Evolutionary conservation across 2,329 filamentous ascomycete species (phyloP).

Genomic region (Pleomassaria siparia): DNA sequence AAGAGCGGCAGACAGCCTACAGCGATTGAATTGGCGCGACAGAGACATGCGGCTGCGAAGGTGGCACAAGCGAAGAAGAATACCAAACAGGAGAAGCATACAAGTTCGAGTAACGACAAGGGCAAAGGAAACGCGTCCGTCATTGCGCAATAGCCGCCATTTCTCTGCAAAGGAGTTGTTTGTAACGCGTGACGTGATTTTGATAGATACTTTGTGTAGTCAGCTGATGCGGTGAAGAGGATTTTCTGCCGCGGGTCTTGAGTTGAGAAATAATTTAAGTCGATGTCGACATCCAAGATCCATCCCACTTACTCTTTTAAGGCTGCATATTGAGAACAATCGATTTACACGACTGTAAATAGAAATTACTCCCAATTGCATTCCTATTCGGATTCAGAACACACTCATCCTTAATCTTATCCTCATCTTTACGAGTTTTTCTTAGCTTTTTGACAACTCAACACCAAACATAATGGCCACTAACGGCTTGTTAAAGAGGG

Average conservation of each 20-base stretch:
- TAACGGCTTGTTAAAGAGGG: slow-evolving; percentile 8
- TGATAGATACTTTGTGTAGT: slow-evolving; percentile 33
- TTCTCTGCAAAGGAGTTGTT: not conserved
- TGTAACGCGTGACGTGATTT: not conserved
- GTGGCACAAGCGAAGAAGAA: slow-evolving; percentile 36
- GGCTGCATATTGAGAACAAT: no score
- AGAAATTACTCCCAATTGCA: no score
- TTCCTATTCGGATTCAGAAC: no score
- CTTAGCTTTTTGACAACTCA: not conserved
- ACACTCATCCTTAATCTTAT: no score
- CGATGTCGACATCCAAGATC: slow-evolving; percentile 17
- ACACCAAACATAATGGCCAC: slow-evolving; percentile 18
- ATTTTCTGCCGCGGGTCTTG: slow-evolving; percentile 17
- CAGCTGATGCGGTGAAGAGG: slow-evolving; percentile 14
- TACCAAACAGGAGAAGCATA: slow-evolving; percentile 20
- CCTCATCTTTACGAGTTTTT: not conserved
- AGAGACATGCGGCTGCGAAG: slow-evolving; percentile 55
- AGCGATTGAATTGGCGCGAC: slow-evolving; percentile 59
- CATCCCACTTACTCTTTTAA: no score
- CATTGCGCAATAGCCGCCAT: slow-evolving; percentile 21
- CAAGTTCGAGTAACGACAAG: slow-evolving; percentile 14
- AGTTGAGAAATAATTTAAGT: slow-evolving; percentile 4
- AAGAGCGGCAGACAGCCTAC: slow-evolving; percentile 32
- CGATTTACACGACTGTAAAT: no score
- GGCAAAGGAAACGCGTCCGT: slow-evolving; percentile 28